A percentile compares a stretch with the other conserved stretches of the same genome.
Conservation (phyloP, 208 protist species). For the Trypanosoma mega region DNA sequence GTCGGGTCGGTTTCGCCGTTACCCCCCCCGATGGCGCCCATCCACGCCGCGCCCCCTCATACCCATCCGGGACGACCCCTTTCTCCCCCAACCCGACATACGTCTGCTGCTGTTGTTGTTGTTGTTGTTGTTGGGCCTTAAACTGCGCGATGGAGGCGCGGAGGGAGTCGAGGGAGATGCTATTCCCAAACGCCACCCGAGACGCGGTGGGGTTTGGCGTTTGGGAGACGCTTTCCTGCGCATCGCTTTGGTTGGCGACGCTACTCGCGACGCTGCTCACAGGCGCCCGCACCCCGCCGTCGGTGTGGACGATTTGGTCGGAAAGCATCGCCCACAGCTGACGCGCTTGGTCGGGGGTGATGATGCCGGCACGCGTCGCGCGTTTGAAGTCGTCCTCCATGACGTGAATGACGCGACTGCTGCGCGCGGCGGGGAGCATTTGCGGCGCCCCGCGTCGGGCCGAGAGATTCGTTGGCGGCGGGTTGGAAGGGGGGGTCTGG, state of each 20-base stretch:
- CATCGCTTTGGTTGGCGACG: not conserved
- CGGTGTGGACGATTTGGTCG: slow-evolving; percentile 71
- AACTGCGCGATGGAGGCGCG: slow-evolving; percentile 77
- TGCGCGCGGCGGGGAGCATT: slow-evolving; percentile 5
- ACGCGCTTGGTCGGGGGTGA: slow-evolving; percentile 77
- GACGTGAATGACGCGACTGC: slow-evolving; percentile 48
- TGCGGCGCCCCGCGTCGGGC: not conserved
- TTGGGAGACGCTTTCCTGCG: slow-evolving; percentile 8
- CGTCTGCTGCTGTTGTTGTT: slow-evolving; percentile 19
- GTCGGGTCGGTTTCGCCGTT: not conserved
- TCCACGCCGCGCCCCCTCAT: slow-evolving; percentile 20
- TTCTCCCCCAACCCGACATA: slow-evolving; percentile 5
- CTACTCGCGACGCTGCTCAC: not conserved
- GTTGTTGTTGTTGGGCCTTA: slow-evolving; percentile 54
- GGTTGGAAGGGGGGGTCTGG: not conserved
- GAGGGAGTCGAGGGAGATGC: slow-evolving; percentile 68
- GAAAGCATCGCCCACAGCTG: slow-evolving; percentile 89
- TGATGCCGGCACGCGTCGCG: slow-evolving; percentile 69
- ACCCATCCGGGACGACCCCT: slow-evolving; percentile 12
- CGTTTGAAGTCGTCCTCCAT: slow-evolving; percentile 73
- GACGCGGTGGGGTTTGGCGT: not conserved
- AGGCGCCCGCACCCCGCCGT: slow-evolving; percentile 1
- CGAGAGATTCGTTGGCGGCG: not conserved
- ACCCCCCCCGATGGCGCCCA: slow-evolving; percentile 15
- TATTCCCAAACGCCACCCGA: slow-evolving; percentile 36